phyloP scores from a whole-genome alignment of 1,284 basidiomycete genomes.

The Singerocomus inundabilis region DNA sequence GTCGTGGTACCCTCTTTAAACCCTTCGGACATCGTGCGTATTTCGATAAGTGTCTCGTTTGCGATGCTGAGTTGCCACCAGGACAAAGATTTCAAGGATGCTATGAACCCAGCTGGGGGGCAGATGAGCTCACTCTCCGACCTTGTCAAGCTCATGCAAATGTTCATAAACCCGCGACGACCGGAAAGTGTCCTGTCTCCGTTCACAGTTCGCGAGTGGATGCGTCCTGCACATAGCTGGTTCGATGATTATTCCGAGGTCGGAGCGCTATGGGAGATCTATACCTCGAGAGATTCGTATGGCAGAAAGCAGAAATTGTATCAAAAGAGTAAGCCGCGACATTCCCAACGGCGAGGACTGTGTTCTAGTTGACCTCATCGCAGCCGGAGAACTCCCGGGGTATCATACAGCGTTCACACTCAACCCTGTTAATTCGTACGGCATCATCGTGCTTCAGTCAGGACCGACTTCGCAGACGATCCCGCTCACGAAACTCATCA shows the following conservation, averaged over 20 bases:
- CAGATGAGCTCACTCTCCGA: conserved; percentile 50
- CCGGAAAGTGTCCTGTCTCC: conserved; percentile 37
- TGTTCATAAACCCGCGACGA: conserved; percentile 40
- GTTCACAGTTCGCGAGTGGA: conserved; percentile 42
- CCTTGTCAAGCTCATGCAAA: conserved; percentile 40
- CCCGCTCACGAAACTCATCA: conserved; percentile 38
- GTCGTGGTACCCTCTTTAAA: conserved; percentile 37
- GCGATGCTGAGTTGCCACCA: conserved; percentile 15
- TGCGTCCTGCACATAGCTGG: conserved; percentile 41
- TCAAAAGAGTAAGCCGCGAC: too few species aligned
- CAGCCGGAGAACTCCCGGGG: conserved; percentile 46
- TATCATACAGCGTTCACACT: conserved; percentile 46
- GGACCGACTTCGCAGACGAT: conserved; percentile 40
- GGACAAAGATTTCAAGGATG: conserved; percentile 42
- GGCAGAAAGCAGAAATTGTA: conserved; percentile 40
- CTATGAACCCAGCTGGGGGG: conserved; percentile 44
- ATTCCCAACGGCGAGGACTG: too few species aligned
- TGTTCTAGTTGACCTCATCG: conserved; percentile 1
- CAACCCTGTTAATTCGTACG: conserved; percentile 46
- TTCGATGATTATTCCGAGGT: conserved; percentile 43
- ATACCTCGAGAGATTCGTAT: conserved; percentile 34
- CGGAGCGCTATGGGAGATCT: conserved; percentile 52
- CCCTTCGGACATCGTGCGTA: conserved; percentile 35
- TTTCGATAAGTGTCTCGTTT: not conserved
- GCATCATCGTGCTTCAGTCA: conserved; percentile 45